Base-by-base conservation (phyloP, 2,329 filamentous ascomycete species). In the Cercospora nicotianae region DNA sequence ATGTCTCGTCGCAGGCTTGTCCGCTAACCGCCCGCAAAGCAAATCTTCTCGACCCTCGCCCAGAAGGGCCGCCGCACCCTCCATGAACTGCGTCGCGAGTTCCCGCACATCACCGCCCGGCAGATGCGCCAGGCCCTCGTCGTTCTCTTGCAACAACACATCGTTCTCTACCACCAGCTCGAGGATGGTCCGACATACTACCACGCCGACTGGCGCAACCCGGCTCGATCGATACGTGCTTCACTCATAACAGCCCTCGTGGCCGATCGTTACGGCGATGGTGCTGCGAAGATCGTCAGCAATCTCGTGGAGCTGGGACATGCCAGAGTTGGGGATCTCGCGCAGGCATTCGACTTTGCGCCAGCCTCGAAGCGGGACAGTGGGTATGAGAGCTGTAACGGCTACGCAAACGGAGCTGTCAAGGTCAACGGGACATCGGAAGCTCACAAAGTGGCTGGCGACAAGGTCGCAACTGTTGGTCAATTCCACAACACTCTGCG, bases 61-160 rank as follows among this genome's bases (percentile, higher is more conserved):
- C 89, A 88, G 73, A 87, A 91, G 79, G 95, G 95, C 71, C 89
- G 94, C 74, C 89, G 93, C 61, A 87, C 88, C 28, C 84, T 94
- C 67, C 79, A 84, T 62, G 88, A 90, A 70, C 84, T 99, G 33
- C 86, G 85, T 51, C 57, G 62, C 18, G 88, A 90, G 62, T 86
- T 91, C 76, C 93, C 92, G 20, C 87, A 89, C 60, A 86, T 97
- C 61, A 87, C 87, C 64, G 84, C 87, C n/a, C 87, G 88, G 63
- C 90, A 96, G 77, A 83, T 97, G 71, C 91, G 90, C 75, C 89
- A 94, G 80, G 93, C 91, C 20, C 85, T 99, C 62, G 89, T 89
- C 63, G 90, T 95, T 33, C 89, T 98, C 71, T 87, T 96, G 51
- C 94, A 98, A 78, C 91, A 97, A 77, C 93, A 94, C 76, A 84